phyloP scores from a whole-genome alignment of 1,284 basidiomycete species.

The Moniliophthora roreri region DNA sequence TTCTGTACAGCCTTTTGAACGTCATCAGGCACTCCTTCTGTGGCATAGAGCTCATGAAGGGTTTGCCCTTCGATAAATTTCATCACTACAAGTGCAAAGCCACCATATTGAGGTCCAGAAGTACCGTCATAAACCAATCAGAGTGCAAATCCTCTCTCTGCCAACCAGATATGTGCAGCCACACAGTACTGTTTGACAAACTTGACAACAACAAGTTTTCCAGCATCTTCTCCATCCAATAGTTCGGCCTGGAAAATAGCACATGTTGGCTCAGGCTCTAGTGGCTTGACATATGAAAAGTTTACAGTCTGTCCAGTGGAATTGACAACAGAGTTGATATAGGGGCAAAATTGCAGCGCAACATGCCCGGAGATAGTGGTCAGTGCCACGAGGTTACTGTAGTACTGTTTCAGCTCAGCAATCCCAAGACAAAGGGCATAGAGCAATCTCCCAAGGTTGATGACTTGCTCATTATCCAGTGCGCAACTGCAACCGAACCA shows the following conservation, averaged over 20 bases:
- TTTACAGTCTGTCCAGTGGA: neutral
- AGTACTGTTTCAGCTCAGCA: too few relatives aligned
- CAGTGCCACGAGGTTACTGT: too few relatives aligned
- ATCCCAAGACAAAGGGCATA: too few relatives aligned
- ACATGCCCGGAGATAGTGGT: too few relatives aligned
- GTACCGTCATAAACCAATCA: neutral
- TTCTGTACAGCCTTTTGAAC: neutral
- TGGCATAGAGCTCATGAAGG: neutral
- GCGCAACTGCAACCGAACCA: too few relatives aligned
- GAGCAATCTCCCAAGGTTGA: too few relatives aligned
- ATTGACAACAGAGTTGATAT: neutral
- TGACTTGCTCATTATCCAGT: too few relatives aligned
- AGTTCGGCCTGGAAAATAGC: too few relatives aligned
- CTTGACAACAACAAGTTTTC: neutral
- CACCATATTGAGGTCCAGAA: neutral
- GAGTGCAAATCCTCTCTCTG: neutral
- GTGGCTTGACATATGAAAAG: neutral
- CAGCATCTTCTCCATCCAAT: too few relatives aligned
- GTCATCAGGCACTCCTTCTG: neutral
- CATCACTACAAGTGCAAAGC: conserved; percentile 2
- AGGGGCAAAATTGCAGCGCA: too few relatives aligned
- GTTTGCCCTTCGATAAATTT: neutral
- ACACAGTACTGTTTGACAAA: neutral
- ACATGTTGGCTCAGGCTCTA: neutral
- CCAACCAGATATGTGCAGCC: neutral